Evolutionary conservation across 768 basidiomycete genomes (phyloP), one percentile per base, ranked within the genome.

Genomic region (Suillus decipiens): DNA sequence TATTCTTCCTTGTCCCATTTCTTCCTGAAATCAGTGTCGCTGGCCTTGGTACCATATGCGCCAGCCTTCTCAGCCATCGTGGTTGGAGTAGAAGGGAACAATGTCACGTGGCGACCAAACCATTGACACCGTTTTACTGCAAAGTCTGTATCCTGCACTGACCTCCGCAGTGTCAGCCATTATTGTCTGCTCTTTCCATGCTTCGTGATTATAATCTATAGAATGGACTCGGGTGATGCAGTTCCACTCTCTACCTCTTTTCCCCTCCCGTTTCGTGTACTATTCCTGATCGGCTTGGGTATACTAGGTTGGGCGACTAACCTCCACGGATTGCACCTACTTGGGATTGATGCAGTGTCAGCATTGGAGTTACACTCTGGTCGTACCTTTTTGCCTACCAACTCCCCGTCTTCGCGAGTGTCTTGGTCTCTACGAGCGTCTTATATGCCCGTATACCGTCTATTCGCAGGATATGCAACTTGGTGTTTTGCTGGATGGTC

Each of bases 1-100:
- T 89, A 93, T 73, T 92, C 93, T 72, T 95, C 89, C 78, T 95
- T 94, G 81, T 97, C 92, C 95, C 96, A 99, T 82, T 89, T 93
- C 77, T 89, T 90, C 55, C 95, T 78, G 68, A 92, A 91, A 74
- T 90, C 89, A 11, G 89, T 90, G 75, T 92, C 90, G 19, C 70
- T 66, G 5, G 80, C 75, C 58, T 78, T 78, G 37, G 78, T 67
- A 59, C 69, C 68, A 60, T 79, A 79, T 22, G 80, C 76, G 22
- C 76, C 71, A 33, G 73, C 64, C 55, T 71, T 75, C 64, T 75
- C 74, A 58, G 72, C 57, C 74, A 76, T 75, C 59, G 61, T 24
- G 9, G 22, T 56, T 48, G 6, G 17, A 19, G n/a, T 51, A 7
- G 17, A 53, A 53, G 51, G 54, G 10, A 19, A 5, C n/a, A 5